These are phyloP conservation scores for Erodium texanum DNA, from an alignment of 441 rosid species.

Conservation along the genomic window DNA sequence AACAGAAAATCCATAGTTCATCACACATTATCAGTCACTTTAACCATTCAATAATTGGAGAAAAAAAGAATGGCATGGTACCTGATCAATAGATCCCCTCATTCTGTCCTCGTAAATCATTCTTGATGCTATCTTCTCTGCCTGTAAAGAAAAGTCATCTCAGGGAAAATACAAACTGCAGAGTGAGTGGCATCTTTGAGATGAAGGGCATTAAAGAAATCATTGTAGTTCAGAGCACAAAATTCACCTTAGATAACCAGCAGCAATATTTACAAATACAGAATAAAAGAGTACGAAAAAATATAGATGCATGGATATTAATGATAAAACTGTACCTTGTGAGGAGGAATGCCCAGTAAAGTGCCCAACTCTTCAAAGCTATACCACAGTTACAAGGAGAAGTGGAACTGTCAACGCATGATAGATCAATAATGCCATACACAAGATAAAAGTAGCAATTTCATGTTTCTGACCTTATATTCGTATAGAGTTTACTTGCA, in stretches of 20 bases:
- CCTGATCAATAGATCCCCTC: conserved; percentile 99
- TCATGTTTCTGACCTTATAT: conserved; percentile 54
- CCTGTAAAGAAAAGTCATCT: conserved; percentile 35
- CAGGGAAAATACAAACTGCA: not conserved
- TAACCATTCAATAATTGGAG: not conserved
- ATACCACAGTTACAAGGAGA: conserved; percentile 13
- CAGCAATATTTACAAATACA: too few relatives aligned
- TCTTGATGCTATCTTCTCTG: conserved; percentile 97
- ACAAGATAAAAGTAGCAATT: conserved; percentile 10
- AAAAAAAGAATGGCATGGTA: conserved; percentile 13
- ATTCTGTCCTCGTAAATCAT: conserved; percentile 96
- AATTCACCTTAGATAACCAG: too few relatives aligned
- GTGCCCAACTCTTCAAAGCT: conserved; percentile 98
- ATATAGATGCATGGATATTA: not conserved
- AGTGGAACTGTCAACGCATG: conserved; percentile 5
- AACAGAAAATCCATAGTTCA: not conserved
- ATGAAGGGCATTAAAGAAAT: not conserved
- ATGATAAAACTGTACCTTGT: conserved; percentile 41
- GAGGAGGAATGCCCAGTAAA: conserved; percentile 86
- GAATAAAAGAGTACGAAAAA: too few relatives aligned
- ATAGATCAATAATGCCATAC: conserved; percentile 5
- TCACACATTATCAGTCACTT: not conserved
- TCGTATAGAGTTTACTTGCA: conserved; percentile 95
- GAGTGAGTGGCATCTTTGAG: not conserved
- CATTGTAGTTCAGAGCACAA: too few relatives aligned